Evolutionary conservation across 768 basidiomycete species (phyloP), one percentile per base, ranked within the genome.

Genomic region (Hericium rajendrae): DNA sequence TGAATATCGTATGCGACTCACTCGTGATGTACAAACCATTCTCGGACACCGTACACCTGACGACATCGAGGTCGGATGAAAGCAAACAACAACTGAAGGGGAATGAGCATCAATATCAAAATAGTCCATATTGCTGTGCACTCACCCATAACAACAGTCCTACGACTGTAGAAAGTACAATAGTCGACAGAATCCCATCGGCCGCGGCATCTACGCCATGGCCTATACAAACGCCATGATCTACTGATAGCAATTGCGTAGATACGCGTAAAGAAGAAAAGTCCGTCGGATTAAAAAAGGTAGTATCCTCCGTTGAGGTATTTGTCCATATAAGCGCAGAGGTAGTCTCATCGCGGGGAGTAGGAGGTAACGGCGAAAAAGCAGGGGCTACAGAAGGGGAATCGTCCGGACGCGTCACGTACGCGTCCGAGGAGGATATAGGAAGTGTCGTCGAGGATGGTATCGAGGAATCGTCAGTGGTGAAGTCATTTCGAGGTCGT

Each of bases 21-120:
- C 86, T 80, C 78, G 69, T 75, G 79, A 49, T 79, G 81, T 15
- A 84, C 77, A 67, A 91, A 91, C 88, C 88, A 91, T 66, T 88
- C 86, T 65, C 88, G 73, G 51, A 85, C 67, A 18, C 73, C 84
- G 62, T 89, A 91, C 13, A 91, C 66, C 72, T 88, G 84, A 56
- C 86, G 79, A 64, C 81, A 84, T 55, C 78, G 81, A 13, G 88
- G 86, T 41, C 88, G 76, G 20, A 88, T 60, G 49, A 84, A 69
- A 24, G 84, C 87, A 68, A 91, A 91, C 48, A 81, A 60, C 50
- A 84, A 67, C 88, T 89, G 52, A 49, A 38, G 15, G 48, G 18
- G 24, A 28, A 46, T 41, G 52, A 16, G 11, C 24, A 48, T 51
- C 50, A 18, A 51, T 16, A 37, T 43, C 62, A 26, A 26, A 56